Base-by-base conservation (phyloP, 2,329 filamentous ascomycete species). In the Moelleriella libera region DNA sequence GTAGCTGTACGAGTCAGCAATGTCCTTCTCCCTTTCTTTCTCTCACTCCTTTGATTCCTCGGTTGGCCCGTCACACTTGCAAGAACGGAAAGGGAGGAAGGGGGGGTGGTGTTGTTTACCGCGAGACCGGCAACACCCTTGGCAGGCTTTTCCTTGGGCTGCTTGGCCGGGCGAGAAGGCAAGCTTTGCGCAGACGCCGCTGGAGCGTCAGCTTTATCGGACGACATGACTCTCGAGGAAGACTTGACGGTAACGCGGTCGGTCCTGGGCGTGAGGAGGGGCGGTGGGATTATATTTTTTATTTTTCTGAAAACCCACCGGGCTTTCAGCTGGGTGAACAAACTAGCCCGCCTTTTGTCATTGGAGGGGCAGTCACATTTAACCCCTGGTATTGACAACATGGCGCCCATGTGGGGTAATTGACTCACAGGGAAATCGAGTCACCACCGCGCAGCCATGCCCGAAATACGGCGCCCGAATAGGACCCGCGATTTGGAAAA, bases 131-230 rank as follows among this genome's bases (percentile, higher is more conserved):
- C 21, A 21, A 3, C 21, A 70, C 72, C 56, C 80, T 77, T 51
- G 70, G 53, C 39, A 50, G 43, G 55, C 63, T 63, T 63, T 43
- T 61, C 58, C 53, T 66, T 66, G 49, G 60, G 56, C 50, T 65
- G 59, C 52, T 67, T 67, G 31, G 59, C 58, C 47, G 64, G 63
- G 29, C 61, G 60, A 42, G 58, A 60, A 40, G 64, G 59, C 21
- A 67, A 57, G 43, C 53, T 58, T 54, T 66, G 52, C 55, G 57
- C 59, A 21, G 61, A 53, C 53, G 57, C 56, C 52, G 65, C 61
- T 40, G 62, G 54, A 47, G 54, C 57, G 47, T 60, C 63, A 54
- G 55, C 60, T 60, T 60, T 61, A 54, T 64, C 63, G 50, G 64
- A 63, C 56, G 62, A 62, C 64, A 67, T 67, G 53, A 51, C 58